A percentile compares a stretch with the other conserved stretches of the same genome.
These are phyloP conservation scores for Pistacia vera DNA, from an alignment of 345 rosid species.

Conservation along the genomic window DNA sequence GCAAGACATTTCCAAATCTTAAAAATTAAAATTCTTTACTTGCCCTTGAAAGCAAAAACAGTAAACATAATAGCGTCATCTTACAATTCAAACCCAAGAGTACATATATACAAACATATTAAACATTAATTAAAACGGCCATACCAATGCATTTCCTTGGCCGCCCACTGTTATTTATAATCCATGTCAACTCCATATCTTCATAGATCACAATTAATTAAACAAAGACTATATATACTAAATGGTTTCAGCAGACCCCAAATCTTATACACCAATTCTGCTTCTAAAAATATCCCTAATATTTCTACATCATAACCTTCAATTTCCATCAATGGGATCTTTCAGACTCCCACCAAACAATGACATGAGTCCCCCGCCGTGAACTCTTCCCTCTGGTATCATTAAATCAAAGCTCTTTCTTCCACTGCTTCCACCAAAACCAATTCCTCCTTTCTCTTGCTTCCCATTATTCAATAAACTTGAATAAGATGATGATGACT, in stretches of 20 bases:
- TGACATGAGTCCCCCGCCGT: constrained; percentile 93
- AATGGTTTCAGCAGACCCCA: constrained; percentile 5
- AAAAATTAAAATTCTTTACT: no score
- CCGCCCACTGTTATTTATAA: not conserved
- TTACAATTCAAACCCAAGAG: not conserved
- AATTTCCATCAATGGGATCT: constrained; percentile 56
- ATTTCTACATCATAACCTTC: constrained; percentile 24
- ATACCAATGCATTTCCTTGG: no score
- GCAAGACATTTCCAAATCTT: no score
- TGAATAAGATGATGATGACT: constrained; percentile 50
- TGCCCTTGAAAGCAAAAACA: no score
- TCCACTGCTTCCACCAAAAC: constrained; percentile 23
- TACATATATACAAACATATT: not conserved
- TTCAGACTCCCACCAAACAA: constrained; percentile 71
- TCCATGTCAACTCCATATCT: no score
- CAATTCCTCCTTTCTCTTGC: constrained; percentile 28
- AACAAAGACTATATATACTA: constrained; percentile 12
- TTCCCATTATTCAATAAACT: constrained; percentile 40
- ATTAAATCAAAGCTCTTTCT: constrained; percentile 46
- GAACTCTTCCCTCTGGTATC: constrained; percentile 97
- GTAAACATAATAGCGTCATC: not conserved
- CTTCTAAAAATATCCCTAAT: constrained; percentile 8
- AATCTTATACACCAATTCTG: constrained; percentile 35
- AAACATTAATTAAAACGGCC: not conserved
- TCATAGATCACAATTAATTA: not conserved